phyloP scores from a whole-genome alignment of 2,329 filamentous ascomycete genomes.

The Fusarium compactum region DNA sequence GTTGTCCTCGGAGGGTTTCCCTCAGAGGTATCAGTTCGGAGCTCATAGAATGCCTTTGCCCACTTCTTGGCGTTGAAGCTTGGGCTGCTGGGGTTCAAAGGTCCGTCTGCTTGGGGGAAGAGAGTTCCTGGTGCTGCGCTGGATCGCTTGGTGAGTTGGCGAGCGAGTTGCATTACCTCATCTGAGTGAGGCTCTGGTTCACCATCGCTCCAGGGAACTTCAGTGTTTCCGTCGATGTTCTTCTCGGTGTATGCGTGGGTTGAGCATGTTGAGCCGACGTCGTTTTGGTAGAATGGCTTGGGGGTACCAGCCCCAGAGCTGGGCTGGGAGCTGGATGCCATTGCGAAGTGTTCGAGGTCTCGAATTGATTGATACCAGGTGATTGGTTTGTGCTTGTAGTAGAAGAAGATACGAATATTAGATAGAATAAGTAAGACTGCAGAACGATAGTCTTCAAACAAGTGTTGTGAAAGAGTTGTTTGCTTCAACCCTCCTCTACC shows the following conservation, averaged over 20 bases:
- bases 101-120: constrained; percentile 45
- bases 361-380: not conserved
- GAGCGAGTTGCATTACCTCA: constrained; percentile 48
- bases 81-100: constrained; percentile 55
- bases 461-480: not conserved
- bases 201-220: not conserved
- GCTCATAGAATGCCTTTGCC: constrained; percentile 55
- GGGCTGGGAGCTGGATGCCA: constrained; percentile 24
- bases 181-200: constrained; percentile 22
- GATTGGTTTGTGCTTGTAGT: not conserved
- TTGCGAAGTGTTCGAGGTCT: not conserved
- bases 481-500: not conserved
- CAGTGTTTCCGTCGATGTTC: constrained; percentile 12
- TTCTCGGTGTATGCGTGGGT: constrained; percentile 38
- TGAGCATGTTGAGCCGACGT: constrained; percentile 31
- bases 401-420: not conserved
- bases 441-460: not conserved
- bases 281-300: constrained; percentile 6
- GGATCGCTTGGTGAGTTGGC: constrained; percentile 46
- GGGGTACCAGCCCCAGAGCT: constrained; percentile 8
- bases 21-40: constrained; percentile 41
- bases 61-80: constrained; percentile 58
- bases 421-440: too few species aligned
- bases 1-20: constrained; percentile 47
- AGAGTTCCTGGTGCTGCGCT: constrained; percentile 44